A percentile compares a stretch with the other conserved stretches of the same genome.
Conservation (phyloP, 768 basidiomycete genomes). For the Trametes maxima region DNA sequence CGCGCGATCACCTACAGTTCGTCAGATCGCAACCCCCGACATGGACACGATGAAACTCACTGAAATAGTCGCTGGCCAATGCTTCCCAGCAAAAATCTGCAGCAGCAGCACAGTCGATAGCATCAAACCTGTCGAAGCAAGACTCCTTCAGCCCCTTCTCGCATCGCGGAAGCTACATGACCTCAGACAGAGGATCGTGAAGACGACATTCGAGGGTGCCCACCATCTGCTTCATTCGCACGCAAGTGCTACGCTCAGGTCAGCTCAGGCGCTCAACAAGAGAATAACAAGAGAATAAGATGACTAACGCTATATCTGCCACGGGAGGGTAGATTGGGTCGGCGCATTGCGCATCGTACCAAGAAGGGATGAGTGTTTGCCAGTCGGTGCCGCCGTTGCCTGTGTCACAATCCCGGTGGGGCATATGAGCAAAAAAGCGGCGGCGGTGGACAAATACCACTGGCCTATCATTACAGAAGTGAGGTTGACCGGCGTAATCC, state of each 20-base stretch:
- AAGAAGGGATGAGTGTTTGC: slow-evolving; percentile 41
- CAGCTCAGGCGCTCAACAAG: neutral
- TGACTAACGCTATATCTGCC: slow-evolving; percentile 45
- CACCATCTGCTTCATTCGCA: slow-evolving; percentile 48
- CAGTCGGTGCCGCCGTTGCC: slow-evolving; percentile 50
- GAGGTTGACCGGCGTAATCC: slow-evolving; percentile 51
- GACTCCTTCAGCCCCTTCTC: slow-evolving; percentile 38
- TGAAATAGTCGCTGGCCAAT: slow-evolving; percentile 30
- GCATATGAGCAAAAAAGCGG: neutral
- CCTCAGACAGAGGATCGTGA: neutral
- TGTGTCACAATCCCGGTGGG: slow-evolving; percentile 11
- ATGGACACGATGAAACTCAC: slow-evolving; percentile 32
- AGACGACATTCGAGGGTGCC: slow-evolving; percentile 6
- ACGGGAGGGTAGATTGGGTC: slow-evolving; percentile 50
- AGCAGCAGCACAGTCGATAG: slow-evolving; percentile 46
- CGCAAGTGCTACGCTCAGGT: slow-evolving; percentile 35
- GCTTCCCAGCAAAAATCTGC: slow-evolving; percentile 39
- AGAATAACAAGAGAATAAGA: neutral
- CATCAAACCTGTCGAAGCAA: slow-evolving; percentile 48
- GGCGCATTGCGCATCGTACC: slow-evolving; percentile 56
- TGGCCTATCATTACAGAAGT: slow-evolving; percentile 49
- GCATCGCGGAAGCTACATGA: slow-evolving; percentile 46
- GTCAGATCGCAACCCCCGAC: slow-evolving; percentile 1
- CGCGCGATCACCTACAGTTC: neutral
- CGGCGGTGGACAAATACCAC: neutral